Conservation (phyloP, 176 grass and related monocot genomes). For the Avena insularis region DNA sequence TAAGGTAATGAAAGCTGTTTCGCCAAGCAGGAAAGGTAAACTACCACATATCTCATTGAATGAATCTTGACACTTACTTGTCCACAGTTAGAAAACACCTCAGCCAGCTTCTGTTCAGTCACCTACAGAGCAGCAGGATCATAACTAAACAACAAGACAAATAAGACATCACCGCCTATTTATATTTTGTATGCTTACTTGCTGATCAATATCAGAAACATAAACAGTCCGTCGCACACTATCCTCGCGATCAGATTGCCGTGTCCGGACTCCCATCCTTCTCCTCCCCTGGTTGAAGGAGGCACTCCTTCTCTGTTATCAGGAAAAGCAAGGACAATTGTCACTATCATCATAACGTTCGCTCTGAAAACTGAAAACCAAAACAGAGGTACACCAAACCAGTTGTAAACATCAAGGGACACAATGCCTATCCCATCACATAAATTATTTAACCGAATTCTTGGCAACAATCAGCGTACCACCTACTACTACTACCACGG, state of each 20-base stretch:
- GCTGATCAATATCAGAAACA: conserved; percentile 95
- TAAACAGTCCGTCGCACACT: conserved; percentile 84
- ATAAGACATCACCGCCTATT: not conserved
- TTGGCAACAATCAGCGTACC: not conserved
- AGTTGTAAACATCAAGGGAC: conserved; percentile 38
- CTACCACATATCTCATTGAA: not conserved
- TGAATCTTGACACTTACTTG: conserved; percentile 63
- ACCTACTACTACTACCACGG: conserved; percentile 15
- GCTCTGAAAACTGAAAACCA: not conserved
- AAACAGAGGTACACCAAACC: conserved; percentile 14
- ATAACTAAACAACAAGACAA: conserved; percentile 38
- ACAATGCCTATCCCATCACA: conserved; percentile 36
- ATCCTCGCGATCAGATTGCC: conserved; percentile 68
- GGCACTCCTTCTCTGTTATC: conserved; percentile 67
- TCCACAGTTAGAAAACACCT: conserved; percentile 86
- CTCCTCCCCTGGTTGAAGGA: conserved; percentile 58
- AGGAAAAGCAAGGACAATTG: conserved; percentile 24
- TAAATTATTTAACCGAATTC: conserved; percentile 36
- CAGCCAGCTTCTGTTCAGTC: conserved; percentile 96
- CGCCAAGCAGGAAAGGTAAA: not conserved
- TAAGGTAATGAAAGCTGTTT: not conserved
- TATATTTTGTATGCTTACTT: conserved; percentile 50
- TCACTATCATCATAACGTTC: not conserved
- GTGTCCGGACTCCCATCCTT: conserved; percentile 49
- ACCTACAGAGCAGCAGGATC: conserved; percentile 58